Base-by-base conservation (phyloP, 306 rosid species). In the Cucumis cinereus region DNA sequence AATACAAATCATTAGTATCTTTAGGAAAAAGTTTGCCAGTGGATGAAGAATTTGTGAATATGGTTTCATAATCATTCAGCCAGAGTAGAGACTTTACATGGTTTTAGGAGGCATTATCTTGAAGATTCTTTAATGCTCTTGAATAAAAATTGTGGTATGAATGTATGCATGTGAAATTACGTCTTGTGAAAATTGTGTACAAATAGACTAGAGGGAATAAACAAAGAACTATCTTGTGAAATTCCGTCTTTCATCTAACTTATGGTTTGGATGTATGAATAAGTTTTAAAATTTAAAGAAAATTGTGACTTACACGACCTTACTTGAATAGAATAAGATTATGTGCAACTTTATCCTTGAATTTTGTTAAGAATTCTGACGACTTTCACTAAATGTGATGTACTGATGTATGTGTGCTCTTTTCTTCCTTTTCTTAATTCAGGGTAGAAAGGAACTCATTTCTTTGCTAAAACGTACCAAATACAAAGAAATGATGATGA, bases 401-500 rank as follows among this genome's bases (percentile, higher is more conserved):
- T 57, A 63, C 17, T 47, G 77, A 11, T 59, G 26, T 79, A 30
- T 30, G 73, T 66, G 53, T 36, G 13, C 1, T 30, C 8, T 40
- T 38, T 6, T 64, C 16, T 1, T 66, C 0, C 3, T 57, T 75
- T 38, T 57, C 26, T 75, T 22, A 22, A 58, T 81, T 85, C 86
- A 94, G 96, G 97, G 99, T 79, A 90, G 99, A 88, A 92, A 92
- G 78, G 99, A 94, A 85, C 77, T 94, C 74, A 83, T 90, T 59
- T 92, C 96, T 62, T 82, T 92, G 66, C 87, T 94, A 56, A 89
- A 84, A 83, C 93, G 92, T 53, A 85, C 84, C 74, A 86, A 82
- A 77, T 90, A 84, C 74, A 92, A 89, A 81, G 95, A 91, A 87
- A 92, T 90, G 96, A 85, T 85, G 90, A 45, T 86, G 83, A 87